Evolutionary conservation across 805 yeast genomes (phyloP).

Genomic region (Ogataea angusta): DNA sequence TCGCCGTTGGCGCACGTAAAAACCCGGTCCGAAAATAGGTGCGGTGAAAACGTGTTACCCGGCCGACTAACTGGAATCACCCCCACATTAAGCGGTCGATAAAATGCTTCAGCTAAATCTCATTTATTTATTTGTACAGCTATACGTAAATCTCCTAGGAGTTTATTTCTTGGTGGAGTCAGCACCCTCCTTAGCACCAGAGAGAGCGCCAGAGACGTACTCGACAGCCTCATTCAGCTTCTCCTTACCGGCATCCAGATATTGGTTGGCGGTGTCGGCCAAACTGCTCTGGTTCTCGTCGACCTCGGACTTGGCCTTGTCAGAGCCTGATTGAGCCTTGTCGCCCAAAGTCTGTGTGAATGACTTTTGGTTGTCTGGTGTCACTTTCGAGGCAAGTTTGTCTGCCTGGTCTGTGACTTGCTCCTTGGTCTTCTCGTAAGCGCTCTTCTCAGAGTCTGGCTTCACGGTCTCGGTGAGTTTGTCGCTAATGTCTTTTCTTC

Average conservation of each 20-base stretch:
- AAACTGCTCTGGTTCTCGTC: slow-evolving; percentile 25
- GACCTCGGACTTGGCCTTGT: slow-evolving; percentile 37
- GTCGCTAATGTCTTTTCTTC: slow-evolving; percentile 75
- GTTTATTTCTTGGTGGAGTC: slow-evolving; percentile 24
- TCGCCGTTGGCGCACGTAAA: slow-evolving; percentile 5
- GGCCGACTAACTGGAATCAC: slow-evolving; percentile 5
- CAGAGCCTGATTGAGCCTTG: slow-evolving; percentile 41
- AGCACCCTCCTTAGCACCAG: slow-evolving; percentile 49
- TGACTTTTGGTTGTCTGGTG: slow-evolving; percentile 70
- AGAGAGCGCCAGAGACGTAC: slow-evolving; percentile 57
- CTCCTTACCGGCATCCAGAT: slow-evolving; percentile 47
- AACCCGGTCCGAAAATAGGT: not conserved
- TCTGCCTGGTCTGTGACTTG: slow-evolving; percentile 62
- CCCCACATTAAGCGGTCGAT: slow-evolving; percentile 1
- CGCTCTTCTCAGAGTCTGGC: slow-evolving; percentile 70
- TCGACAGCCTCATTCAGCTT: slow-evolving; percentile 47
- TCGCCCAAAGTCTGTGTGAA: slow-evolving; percentile 57
- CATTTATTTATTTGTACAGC: not conserved
- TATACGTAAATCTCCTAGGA: not conserved
- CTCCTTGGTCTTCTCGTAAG: slow-evolving; percentile 70
- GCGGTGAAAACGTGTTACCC: not conserved
- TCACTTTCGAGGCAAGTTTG: slow-evolving; percentile 52
- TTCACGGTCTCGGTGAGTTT: slow-evolving; percentile 65
- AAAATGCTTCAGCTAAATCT: not conserved
- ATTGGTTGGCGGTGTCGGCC: slow-evolving; percentile 43